A percentile compares a stretch with the other conserved stretches of the same genome.
Conservation (phyloP, 805 yeast genomes). For the Kodamaea lidongshanica region DNA sequence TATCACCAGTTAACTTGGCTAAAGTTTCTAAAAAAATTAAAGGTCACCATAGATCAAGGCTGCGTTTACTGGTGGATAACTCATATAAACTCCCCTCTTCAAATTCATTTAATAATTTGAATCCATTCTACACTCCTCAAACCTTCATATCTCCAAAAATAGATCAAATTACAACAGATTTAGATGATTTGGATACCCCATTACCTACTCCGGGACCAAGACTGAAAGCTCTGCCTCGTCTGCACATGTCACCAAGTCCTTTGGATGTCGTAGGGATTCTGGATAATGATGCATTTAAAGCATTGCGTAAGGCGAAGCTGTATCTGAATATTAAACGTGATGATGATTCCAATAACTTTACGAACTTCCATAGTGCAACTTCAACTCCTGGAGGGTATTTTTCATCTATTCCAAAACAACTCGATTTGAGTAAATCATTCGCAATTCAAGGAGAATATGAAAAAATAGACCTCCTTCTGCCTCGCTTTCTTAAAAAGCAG, state of each 20-base stretch:
- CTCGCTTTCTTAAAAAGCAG: slow-evolving; percentile 14
- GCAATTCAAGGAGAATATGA: slow-evolving; percentile 4
- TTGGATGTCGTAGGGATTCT: slow-evolving; percentile 33
- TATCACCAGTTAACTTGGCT: slow-evolving; percentile 20
- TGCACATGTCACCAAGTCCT: slow-evolving; percentile 4
- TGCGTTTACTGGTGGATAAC: slow-evolving; percentile 28
- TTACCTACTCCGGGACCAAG: slow-evolving; percentile 15
- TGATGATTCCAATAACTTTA: not conserved
- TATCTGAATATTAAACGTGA: slow-evolving; percentile 13
- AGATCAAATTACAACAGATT: slow-evolving; percentile 17
- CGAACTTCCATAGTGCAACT: not conserved
- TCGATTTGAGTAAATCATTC: slow-evolving; percentile 6
- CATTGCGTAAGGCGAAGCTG: slow-evolving; percentile 33
- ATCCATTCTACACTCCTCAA: slow-evolving; percentile 46
- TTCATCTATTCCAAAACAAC: slow-evolving; percentile 3
- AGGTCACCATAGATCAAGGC: slow-evolving; percentile 37
- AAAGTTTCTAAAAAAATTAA: slow-evolving; percentile 28
- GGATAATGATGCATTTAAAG: slow-evolving; percentile 39
- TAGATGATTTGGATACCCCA: slow-evolving; percentile 19
- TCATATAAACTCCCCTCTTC: slow-evolving; percentile 8
- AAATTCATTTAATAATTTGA: slow-evolving; percentile 13
- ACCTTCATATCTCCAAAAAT: slow-evolving; percentile 39
- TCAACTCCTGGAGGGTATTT: slow-evolving; percentile 5
- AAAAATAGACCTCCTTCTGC: slow-evolving; percentile 23
- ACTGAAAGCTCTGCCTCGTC: slow-evolving; percentile 6